Evolutionary conservation across 495 filamentous ascomycete species (phyloP).

Genomic region (Talaromyces proteolyticus): DNA sequence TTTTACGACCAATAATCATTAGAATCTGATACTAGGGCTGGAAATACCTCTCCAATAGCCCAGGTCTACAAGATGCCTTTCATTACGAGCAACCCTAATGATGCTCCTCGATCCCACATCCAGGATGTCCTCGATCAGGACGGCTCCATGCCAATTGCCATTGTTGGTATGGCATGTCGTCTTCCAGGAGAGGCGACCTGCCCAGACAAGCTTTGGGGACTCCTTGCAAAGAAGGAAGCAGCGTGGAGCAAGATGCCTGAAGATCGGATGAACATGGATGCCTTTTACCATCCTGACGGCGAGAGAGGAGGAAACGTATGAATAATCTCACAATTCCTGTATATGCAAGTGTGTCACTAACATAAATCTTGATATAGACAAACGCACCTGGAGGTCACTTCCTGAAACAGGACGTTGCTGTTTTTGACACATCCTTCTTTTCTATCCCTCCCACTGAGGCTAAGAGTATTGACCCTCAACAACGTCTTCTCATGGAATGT

Average conservation of each 20-base stretch:
- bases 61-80: neutral
- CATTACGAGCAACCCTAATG: neutral
- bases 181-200: constrained; percentile 47
- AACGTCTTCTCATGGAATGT: constrained; percentile 50
- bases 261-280: constrained; percentile 8
- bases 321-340: neutral
- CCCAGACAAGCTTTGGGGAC: constrained; percentile 48
- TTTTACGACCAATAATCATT: neutral
- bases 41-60: neutral
- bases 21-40: neutral
- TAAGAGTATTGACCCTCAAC: constrained; percentile 41
- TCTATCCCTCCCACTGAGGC: constrained; percentile 38
- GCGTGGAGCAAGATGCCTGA: constrained; percentile 3
- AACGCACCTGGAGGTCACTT: constrained; percentile 20
- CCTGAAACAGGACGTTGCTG: constrained; percentile 21
- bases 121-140: neutral
- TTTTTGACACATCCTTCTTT: constrained; percentile 45
- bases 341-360: neutral
- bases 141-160: constrained; percentile 21
- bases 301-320: constrained; percentile 24
- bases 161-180: constrained; percentile 51
- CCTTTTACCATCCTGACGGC: constrained; percentile 25
- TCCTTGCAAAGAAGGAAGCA: constrained; percentile 32
- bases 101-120: neutral
- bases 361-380: neutral